Evolutionary conservation across 352 stramenopile genomes (phyloP).

Genomic region (Phytophthora syringae): DNA sequence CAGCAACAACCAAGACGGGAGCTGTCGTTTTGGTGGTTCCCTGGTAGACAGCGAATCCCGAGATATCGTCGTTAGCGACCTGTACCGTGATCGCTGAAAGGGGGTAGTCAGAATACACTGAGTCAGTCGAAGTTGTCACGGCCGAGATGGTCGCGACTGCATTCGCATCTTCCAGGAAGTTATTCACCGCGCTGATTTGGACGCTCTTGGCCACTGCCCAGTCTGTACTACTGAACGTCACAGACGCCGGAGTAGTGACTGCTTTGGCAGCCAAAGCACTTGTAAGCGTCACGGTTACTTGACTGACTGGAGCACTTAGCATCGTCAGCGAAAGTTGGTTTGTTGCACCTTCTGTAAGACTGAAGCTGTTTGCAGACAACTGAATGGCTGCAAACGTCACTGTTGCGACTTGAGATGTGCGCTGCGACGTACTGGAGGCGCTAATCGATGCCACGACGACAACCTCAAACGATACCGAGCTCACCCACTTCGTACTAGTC

Average conservation of each 20-base stretch:
- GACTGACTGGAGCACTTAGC: slow-evolving; percentile 43
- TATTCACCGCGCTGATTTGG: slow-evolving; percentile 51
- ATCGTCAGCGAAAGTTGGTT: slow-evolving; percentile 36
- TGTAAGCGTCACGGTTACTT: slow-evolving; percentile 45
- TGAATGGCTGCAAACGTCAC: slow-evolving; percentile 46
- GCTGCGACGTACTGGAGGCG: slow-evolving; percentile 47
- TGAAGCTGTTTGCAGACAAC: slow-evolving; percentile 49
- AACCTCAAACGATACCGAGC: slow-evolving; percentile 44
- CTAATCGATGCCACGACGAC: slow-evolving; percentile 39
- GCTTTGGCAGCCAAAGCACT: slow-evolving; percentile 42
- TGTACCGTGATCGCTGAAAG: slow-evolving; percentile 40
- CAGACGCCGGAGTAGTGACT: slow-evolving; percentile 20
- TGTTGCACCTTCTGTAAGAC: slow-evolving; percentile 44
- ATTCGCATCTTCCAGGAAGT: slow-evolving; percentile 61
- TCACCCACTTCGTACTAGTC: slow-evolving; percentile 31
- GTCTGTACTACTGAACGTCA: slow-evolving; percentile 39
- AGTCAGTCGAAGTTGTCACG: slow-evolving; percentile 42
- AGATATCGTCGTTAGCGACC: slow-evolving; percentile 62
- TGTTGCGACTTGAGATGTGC: slow-evolving; percentile 24
- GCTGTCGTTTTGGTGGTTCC: slow-evolving; percentile 35
- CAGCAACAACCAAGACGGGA: slow-evolving; percentile 54
- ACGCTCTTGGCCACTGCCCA: slow-evolving; percentile 44
- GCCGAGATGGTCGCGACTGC: slow-evolving; percentile 26
- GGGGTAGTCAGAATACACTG: slow-evolving; percentile 35
- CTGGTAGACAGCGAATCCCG: slow-evolving; percentile 54